Percentiles rank a stretch among this genome's conserved stretches.
phyloP scores from a whole-genome alignment of 1,284 basidiomycete species.

The Ganoderma meredithae region DNA sequence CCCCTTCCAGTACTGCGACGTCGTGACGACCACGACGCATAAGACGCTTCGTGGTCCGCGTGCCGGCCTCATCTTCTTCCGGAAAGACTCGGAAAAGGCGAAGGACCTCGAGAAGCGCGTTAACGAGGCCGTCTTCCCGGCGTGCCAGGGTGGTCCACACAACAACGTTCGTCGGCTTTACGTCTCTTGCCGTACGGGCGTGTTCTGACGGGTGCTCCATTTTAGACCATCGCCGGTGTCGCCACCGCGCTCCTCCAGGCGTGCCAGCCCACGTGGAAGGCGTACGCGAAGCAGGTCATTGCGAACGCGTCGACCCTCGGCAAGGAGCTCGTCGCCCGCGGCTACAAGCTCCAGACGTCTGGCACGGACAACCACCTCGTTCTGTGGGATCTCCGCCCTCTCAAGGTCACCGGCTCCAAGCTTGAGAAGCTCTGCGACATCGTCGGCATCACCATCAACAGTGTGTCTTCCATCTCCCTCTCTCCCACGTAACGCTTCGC shows the following conservation, averaged over 20 bases:
- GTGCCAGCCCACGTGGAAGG: slow-evolving; percentile 89
- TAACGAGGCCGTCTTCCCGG: slow-evolving; percentile 99
- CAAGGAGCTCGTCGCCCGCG: slow-evolving; percentile 72
- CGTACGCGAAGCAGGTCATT: slow-evolving; percentile 96
- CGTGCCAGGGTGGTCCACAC: slow-evolving; percentile 99
- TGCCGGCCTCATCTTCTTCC: slow-evolving; percentile 99
- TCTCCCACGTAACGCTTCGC: slow-evolving; percentile 2
- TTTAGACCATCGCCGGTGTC: slow-evolving; percentile 93
- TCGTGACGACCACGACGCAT: slow-evolving; percentile 98
- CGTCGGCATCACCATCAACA: slow-evolving; percentile 95
- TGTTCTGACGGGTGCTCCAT: not conserved
- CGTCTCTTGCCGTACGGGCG: not conserved
- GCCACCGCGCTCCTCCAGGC: slow-evolving; percentile 97
- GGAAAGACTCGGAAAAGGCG: slow-evolving; percentile 84
- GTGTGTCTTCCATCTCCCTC: slow-evolving; percentile 51
- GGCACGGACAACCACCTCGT: slow-evolving; percentile 99
- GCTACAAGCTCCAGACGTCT: slow-evolving; percentile 96
- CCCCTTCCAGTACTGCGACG: slow-evolving; percentile 97
- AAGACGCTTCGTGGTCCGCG: slow-evolving; percentile 99
- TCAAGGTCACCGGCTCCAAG: slow-evolving; percentile 96
- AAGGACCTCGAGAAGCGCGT: slow-evolving; percentile 94
- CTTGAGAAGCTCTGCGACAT: slow-evolving; percentile 99
- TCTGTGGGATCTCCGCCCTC: slow-evolving; percentile 96
- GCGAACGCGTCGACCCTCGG: slow-evolving; percentile 86
- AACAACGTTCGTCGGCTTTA: slow-evolving; percentile 79